phyloP scores from a whole-genome alignment of 2,329 filamentous ascomycete genomes.

The Penicillium nordicum region DNA sequence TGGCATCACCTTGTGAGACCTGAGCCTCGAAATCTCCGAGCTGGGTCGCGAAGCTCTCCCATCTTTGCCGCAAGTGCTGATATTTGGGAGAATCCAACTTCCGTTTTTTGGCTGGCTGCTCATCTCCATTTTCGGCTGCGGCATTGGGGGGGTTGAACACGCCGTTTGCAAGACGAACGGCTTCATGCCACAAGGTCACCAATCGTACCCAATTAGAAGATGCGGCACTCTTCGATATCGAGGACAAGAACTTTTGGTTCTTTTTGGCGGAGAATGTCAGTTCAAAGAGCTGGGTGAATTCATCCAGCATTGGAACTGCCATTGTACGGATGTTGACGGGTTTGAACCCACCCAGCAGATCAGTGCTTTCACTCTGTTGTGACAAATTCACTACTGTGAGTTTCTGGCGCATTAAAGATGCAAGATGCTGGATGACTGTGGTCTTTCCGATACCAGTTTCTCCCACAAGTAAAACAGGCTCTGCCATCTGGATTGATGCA shows the following conservation, averaged over 20 bases:
- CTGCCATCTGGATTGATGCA: constrained; percentile 74
- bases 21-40: constrained; percentile 78
- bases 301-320: constrained; percentile 84
- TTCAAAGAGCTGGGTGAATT: constrained; percentile 86
- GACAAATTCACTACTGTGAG: constrained; percentile 93
- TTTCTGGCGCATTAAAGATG: constrained; percentile 76
- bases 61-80: constrained; percentile 62
- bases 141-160: constrained; percentile 57
- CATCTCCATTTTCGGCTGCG: constrained; percentile 37
- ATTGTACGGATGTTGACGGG: constrained; percentile 86
- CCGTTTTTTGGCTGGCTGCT: constrained; percentile 70
- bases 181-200: constrained; percentile 82
- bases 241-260: constrained; percentile 81
- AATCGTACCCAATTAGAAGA: constrained; percentile 85
- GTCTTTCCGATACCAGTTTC: constrained; percentile 99
- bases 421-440: constrained; percentile 89
- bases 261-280: constrained; percentile 83
- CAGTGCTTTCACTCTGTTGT: constrained; percentile 96
- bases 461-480: constrained; percentile 91
- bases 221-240: constrained; percentile 72
- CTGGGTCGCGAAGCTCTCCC: constrained; percentile 74
- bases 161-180: constrained; percentile 78
- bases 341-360: constrained; percentile 93
- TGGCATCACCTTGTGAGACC: constrained; percentile 65
- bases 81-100: constrained; percentile 56